Conservation (phyloP, 75 land plant genomes). For the Azolla pinnata region DNA sequence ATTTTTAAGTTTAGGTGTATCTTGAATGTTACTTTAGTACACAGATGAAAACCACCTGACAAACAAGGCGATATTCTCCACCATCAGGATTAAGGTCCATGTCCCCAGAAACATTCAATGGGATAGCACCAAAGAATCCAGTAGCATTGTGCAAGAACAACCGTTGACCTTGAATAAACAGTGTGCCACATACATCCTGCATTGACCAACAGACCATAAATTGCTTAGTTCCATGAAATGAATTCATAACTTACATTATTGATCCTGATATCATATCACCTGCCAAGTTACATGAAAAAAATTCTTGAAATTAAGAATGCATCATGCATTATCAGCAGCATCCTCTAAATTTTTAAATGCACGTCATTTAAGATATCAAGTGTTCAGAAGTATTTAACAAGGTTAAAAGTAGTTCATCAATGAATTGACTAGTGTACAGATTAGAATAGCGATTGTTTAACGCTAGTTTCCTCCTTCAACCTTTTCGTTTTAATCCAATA, state of each 20-base stretch:
- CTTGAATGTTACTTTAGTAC: background rate
- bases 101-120: slow-evolving; percentile 87
- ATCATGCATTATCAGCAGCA: background rate
- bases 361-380: background rate
- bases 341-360: background rate
- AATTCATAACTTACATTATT: too few species aligned
- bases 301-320: background rate
- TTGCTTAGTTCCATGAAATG: too few species aligned
- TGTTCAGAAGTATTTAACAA: too few species aligned
- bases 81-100: slow-evolving; percentile 92
- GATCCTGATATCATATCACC: too few species aligned
- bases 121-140: slow-evolving; percentile 83
- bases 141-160: slow-evolving; percentile 73
- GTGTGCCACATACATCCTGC: slow-evolving; percentile 44
- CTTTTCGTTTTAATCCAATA: too few species aligned
- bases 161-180: slow-evolving; percentile 80
- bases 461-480: too few species aligned
- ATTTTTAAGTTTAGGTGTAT: too few species aligned
- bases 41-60: slow-evolving; percentile 49
- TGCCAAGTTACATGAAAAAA: too few species aligned
- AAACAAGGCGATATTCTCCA: slow-evolving; percentile 92
- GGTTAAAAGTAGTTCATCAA: too few species aligned
- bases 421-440: too few species aligned
- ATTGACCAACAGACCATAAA: too few species aligned
- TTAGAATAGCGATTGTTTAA: too few species aligned